These are phyloP conservation scores for Huntiella abstrusa DNA, from an alignment of 2,329 filamentous ascomycete species.

Conservation along the genomic window DNA sequence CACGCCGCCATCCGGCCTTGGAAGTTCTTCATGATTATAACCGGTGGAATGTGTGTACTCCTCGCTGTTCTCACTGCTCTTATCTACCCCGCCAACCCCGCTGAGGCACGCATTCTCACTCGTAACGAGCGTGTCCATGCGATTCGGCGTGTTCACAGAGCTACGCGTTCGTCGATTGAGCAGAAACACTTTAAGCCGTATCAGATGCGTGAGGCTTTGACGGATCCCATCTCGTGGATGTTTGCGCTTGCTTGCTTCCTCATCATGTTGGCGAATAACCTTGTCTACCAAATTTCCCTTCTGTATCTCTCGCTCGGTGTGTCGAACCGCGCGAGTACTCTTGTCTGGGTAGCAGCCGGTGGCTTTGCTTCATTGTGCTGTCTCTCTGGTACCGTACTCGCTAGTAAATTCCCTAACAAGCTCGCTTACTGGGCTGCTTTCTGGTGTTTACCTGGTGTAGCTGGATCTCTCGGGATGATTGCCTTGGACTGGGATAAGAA, in stretches of 20 bases:
- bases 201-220: conserved; percentile 16
- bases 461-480: conserved; percentile 16
- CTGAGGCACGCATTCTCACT: conserved; percentile 14
- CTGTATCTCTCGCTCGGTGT: conserved; percentile 20
- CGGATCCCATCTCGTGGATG: conserved; percentile 18
- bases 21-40: conserved; percentile 41
- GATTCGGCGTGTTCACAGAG: conserved; percentile 15
- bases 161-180: conserved; percentile 16
- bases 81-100: conserved; percentile 34
- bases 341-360: conserved; percentile 15
- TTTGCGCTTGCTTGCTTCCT: conserved; percentile 18
- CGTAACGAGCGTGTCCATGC: conserved; percentile 16
- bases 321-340: conserved; percentile 20
- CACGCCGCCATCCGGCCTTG: conserved; percentile 18
- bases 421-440: conserved; percentile 14
- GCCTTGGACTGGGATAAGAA: conserved; percentile 16
- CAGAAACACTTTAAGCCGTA: conserved; percentile 20
- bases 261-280: conserved; percentile 21
- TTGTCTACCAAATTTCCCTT: conserved; percentile 23
- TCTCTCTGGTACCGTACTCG: conserved; percentile 12
- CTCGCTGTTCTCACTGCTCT: conserved; percentile 36
- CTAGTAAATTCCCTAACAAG: conserved; percentile 12
- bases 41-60: conserved; percentile 31
- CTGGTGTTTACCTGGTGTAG: conserved; percentile 16
- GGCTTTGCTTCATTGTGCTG: conserved; percentile 1